Conservation (phyloP, 345 rosid species). For the Conringia planisiliqua region DNA sequence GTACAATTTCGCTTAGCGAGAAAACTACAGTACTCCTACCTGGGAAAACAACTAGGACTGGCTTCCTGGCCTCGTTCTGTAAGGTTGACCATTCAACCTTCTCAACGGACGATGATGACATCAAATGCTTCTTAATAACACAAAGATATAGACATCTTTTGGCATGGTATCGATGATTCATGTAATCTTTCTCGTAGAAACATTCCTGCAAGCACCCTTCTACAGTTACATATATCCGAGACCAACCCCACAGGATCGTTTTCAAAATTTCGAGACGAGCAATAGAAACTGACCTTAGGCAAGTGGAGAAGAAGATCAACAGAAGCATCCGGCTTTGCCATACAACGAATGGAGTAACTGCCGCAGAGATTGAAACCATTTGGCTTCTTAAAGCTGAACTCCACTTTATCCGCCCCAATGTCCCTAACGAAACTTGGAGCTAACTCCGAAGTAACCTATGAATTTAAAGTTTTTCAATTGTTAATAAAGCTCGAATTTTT, state of each 20-base stretch:
- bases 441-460: conserved; percentile 60
- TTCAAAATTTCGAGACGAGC: not conserved
- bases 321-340: conserved; percentile 61
- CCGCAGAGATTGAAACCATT: conserved; percentile 59
- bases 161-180: conserved; percentile 86
- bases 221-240: not conserved
- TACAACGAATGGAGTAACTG: conserved; percentile 56
- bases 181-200: conserved; percentile 81
- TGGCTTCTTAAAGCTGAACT: conserved; percentile 77
- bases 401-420: conserved; percentile 75
- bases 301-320: conserved; percentile 68
- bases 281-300: conserved; percentile 58
- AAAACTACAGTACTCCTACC: conserved; percentile 55
- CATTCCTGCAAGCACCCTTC: conserved; percentile 57
- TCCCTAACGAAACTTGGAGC: conserved; percentile 69
- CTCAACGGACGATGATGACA: conserved; percentile 39
- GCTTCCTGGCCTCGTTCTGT: conserved; percentile 91
- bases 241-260: not conserved
- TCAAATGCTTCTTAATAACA: conserved; percentile 60
- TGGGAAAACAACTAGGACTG: conserved; percentile 69
- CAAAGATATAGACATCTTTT: conserved; percentile 83
- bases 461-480: not conserved
- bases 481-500: not conserved
- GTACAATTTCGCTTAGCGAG: not conserved
- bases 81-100: conserved; percentile 79